A percentile compares a stretch with the other conserved stretches of the same genome.
phyloP scores from a whole-genome alignment of 805 yeast species.

The Candida caryicola region DNA sequence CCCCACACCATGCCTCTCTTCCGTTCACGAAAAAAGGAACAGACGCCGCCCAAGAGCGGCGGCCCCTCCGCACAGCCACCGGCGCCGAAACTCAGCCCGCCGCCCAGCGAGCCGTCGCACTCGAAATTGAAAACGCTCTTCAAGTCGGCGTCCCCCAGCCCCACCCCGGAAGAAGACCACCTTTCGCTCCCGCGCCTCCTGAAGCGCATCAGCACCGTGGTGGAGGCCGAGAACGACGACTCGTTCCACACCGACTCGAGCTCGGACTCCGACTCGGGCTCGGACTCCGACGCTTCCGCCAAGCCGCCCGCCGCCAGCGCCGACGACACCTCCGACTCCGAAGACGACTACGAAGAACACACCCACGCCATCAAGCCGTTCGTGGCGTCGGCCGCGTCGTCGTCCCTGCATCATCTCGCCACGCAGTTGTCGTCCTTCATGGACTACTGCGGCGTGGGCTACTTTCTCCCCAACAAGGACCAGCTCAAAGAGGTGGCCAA shows the following conservation, averaged over 20 bases:
- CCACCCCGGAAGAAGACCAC: neutral
- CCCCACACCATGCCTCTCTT: conserved; percentile 6
- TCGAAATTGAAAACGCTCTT: neutral
- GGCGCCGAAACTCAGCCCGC: no score
- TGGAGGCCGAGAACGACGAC: conserved; percentile 17
- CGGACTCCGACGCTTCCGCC: conserved; percentile 12
- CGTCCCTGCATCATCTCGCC: conserved; percentile 12
- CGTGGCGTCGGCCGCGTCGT: conserved; percentile 13
- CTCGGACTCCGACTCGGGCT: conserved; percentile 12
- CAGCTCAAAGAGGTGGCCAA: conserved; percentile 22
- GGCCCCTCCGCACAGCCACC: no score
- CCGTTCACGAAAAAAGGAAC: conserved; percentile 1
- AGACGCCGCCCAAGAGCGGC: neutral
- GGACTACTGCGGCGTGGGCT: conserved; percentile 34
- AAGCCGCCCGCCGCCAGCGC: conserved; percentile 4
- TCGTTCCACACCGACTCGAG: conserved; percentile 10
- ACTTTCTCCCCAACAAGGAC: conserved; percentile 14
- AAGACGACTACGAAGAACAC: conserved; percentile 26
- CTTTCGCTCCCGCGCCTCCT: neutral
- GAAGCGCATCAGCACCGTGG: conserved; percentile 27
- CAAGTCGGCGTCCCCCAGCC: neutral
- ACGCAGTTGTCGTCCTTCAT: conserved; percentile 29
- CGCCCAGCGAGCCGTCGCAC: no score
- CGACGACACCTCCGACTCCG: conserved; percentile 5
- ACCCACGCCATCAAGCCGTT: conserved; percentile 21